Base-by-base conservation (phyloP, 352 stramenopile species). In the Phytophthora parvispora region DNA sequence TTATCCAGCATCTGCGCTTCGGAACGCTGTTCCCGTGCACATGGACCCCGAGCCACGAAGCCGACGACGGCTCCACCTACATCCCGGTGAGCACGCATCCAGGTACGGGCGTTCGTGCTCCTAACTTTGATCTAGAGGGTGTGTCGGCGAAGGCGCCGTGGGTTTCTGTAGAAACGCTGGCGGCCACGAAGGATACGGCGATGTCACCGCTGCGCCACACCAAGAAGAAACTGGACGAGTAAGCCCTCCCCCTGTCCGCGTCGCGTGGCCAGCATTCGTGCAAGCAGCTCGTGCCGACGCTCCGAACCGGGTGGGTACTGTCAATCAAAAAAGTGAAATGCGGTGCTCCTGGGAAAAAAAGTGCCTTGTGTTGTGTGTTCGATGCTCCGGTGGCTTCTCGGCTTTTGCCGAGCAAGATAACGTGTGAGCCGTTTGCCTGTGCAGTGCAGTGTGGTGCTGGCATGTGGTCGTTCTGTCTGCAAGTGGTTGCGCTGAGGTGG, bases 1-100 rank as follows among this genome's bases (percentile, higher is more conserved):
- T 99, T 18, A 98, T 99, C 51, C 98, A 99, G 83, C 98, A 99
- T 75, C 91, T 99, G 65, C 83, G 99, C 32, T 99, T 99, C 77
- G 97, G 98, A 36, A 93, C 90, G 43, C 77, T 99, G 22, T 96
- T 99, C 22, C 88, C 86, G 31, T 95, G 86, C 74, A 93, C 86
- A 56, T 95, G 86, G 89, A 83, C 67, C 32, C 85, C 87, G 15
- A 93, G 75, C 31, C 84, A 94, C 47, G 63, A 73, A 29, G 65
- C 65, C 2, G 63, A 78, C 6, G 83, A 90, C 20, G 82, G 77
- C 6, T 80, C 64, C 20, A 81, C 74, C n/a, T 86, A 87, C 51
- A 77, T 87, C 29, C 78, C 81, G 20, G 76, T 90, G 49, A 87
- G 79, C 62, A 87, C 80, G 12, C 80, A 89, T 58, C 81, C 81